Evolutionary conservation across 495 filamentous ascomycete genomes (phyloP).

Genomic region (Lasiosphaeria hispida): DNA sequence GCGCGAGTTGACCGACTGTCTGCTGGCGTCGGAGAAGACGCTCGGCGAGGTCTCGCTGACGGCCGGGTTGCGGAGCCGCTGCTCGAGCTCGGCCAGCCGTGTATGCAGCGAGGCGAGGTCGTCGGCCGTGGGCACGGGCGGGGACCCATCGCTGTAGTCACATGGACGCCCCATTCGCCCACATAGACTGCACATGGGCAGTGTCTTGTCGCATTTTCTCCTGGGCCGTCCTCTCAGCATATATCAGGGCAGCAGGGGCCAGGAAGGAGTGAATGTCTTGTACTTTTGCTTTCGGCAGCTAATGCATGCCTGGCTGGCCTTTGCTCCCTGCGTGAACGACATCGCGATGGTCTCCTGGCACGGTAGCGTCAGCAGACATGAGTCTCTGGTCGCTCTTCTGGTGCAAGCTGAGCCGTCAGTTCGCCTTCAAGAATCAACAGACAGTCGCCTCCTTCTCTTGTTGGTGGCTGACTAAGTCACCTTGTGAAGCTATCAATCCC

Average conservation of each 20-base stretch:
- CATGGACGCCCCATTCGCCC: slow-evolving; percentile 39
- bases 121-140: slow-evolving; percentile 36
- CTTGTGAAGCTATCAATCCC: too few relatives aligned
- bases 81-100: slow-evolving; percentile 41
- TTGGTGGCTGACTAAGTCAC: too few relatives aligned
- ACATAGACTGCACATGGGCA: slow-evolving; percentile 45
- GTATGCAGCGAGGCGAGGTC: slow-evolving; percentile 38
- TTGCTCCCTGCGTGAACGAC: background rate
- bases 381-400: too few relatives aligned
- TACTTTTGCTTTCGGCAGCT: slow-evolving; percentile 43
- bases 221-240: too few relatives aligned
- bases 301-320: slow-evolving; percentile 26
- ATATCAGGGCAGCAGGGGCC: background rate
- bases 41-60: background rate
- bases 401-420: too few relatives aligned
- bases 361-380: too few relatives aligned
- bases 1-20: background rate
- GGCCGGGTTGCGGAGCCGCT: slow-evolving; percentile 25
- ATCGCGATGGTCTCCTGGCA: too few relatives aligned
- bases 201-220: slow-evolving; percentile 48
- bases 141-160: slow-evolving; percentile 37
- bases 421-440: too few relatives aligned
- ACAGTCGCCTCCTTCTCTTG: too few relatives aligned
- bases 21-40: background rate
- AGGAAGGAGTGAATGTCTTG: background rate